A percentile compares a stretch with the other conserved stretches of the same genome.
Conservation (phyloP, 83 land plant species). For the Picea engelmannii region DNA sequence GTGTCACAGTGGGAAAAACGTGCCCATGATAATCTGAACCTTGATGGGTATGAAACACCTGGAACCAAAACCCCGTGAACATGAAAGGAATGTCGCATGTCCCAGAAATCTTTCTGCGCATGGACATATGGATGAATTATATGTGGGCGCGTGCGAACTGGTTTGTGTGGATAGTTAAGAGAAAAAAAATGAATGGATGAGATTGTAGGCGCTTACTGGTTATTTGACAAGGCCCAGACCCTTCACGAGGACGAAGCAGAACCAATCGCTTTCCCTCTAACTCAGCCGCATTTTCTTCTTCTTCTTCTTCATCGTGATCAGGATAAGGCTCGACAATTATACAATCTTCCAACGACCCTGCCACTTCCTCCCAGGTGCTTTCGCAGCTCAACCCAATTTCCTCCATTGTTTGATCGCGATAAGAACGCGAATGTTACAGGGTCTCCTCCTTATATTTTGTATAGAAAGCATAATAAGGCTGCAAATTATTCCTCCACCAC, state of each 20-base stretch:
- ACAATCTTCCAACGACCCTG: slow-evolving; percentile 4
- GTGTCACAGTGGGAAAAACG: neutral
- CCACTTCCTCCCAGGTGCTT: slow-evolving; percentile 1
- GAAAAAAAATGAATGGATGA: neutral
- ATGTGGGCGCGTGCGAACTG: neutral
- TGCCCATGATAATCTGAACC: neutral
- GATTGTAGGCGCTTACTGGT: neutral
- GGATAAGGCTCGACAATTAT: neutral
- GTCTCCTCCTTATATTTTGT: neutral
- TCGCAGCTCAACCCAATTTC: neutral
- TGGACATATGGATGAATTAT: neutral
- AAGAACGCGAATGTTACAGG: neutral
- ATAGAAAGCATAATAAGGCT: neutral
- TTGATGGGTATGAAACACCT: neutral
- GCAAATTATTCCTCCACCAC: neutral
- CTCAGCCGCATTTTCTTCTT: neutral
- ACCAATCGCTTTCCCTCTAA: neutral
- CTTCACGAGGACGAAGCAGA: neutral
- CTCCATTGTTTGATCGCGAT: neutral
- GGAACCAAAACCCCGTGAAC: neutral
- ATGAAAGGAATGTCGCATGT: neutral
- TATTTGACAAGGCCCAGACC: slow-evolving; percentile 4
- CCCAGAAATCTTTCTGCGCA: neutral
- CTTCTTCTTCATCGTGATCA: neutral
- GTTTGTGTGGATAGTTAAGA: neutral